Evolutionary conservation across 2,329 filamentous ascomycete genomes (phyloP), one percentile per base, ranked within the genome.

Genomic region (Ophiostoma novo-ulmi): DNA sequence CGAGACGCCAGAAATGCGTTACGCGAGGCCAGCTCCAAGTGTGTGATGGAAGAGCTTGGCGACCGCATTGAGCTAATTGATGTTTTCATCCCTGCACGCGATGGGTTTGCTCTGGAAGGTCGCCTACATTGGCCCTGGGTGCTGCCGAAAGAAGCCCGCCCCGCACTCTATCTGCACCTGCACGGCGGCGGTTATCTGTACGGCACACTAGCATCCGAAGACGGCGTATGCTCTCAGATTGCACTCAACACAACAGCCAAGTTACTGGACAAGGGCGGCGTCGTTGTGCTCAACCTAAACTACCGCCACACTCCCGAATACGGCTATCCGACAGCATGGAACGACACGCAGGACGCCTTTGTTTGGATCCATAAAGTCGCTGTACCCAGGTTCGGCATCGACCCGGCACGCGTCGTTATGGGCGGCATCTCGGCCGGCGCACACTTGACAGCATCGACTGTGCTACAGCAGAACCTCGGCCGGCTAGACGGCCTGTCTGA

Each of bases 261-360:
- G 31, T 41, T 55, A 2, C 41, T 41, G 39, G 67, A 39, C 31
- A 11, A 17, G 7, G 75, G 79, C 85, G 44, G 31, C 44, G 31
- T 72, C 5, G 69, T 70, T 14, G 73, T 74, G 52, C 68, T 74
- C 35, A 73, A 86, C 61, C 78, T 88, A 14, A 85, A 87, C 73
- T 88, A 88, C 75, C 82, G 87, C 0, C 86, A 88, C 74, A 86
- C 85, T 0, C 86, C 86, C 0, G 83, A 88, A 69, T 77, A 81
- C 72, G 74, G 71, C 0, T 88, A 84, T 71, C 87, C 87, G 0
- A 83, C 80, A 0, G 80, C 82, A 0, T 87, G 82, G 82, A 72
- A 84, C 63, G 87, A 89, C 66, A 76, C 80, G 0, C 82, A 85
- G 71, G 87, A 88, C 65, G 81, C 82, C 0, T 84, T 87, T 41